A percentile compares a stretch with the other conserved stretches of the same genome.
phyloP scores from a whole-genome alignment of 441 rosid genomes.

The Gossypium aridum region DNA sequence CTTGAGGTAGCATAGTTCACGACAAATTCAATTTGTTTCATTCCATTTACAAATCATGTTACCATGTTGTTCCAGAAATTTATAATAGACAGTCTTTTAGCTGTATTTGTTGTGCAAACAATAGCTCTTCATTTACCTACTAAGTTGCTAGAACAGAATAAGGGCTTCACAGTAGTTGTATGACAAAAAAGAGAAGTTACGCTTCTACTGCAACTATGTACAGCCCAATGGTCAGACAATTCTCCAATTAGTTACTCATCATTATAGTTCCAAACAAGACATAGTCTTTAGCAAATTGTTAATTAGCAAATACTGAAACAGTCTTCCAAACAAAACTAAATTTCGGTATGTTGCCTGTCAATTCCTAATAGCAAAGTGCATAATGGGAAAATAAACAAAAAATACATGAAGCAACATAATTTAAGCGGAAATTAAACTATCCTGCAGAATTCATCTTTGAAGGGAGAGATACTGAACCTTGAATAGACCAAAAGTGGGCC shows the following conservation, averaged over 20 bases:
- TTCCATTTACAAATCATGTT: background rate
- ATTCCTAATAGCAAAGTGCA: background rate
- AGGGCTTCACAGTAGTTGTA: background rate
- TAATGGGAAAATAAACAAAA: background rate
- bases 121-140: background rate
- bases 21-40: background rate
- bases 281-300: background rate
- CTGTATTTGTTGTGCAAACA: background rate
- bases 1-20: background rate
- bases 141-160: background rate
- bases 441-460: background rate
- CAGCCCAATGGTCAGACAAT: background rate
- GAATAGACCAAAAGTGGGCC: conserved; percentile 74
- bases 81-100: background rate
- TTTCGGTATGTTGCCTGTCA: background rate
- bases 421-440: background rate
- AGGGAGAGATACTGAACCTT: conserved; percentile 43
- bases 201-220: background rate
- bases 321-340: background rate
- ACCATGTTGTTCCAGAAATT: background rate
- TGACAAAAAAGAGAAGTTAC: background rate
- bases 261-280: background rate
- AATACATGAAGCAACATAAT: background rate
- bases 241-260: background rate
- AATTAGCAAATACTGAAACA: background rate